phyloP scores from a whole-genome alignment of 768 basidiomycete species.

The Mycena vulgaris region DNA sequence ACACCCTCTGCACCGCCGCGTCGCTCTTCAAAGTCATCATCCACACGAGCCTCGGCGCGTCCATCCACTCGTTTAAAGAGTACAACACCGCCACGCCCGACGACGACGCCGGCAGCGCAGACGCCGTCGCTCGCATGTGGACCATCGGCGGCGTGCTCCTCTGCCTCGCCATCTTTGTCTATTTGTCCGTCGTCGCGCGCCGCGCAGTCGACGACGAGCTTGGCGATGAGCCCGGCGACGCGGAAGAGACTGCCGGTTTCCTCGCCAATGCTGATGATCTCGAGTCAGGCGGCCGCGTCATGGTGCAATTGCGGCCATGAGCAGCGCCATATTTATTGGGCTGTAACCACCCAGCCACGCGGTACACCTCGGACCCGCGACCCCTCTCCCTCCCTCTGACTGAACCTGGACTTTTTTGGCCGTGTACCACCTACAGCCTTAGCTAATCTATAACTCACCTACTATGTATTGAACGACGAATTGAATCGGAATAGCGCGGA shows the following conservation, averaged over 20 bases:
- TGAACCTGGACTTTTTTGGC: background rate
- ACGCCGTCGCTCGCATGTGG: slow-evolving; percentile 69
- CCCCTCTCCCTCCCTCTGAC: background rate
- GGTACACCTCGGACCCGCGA: background rate
- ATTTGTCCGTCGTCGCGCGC: slow-evolving; percentile 86
- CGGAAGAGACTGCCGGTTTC: slow-evolving; percentile 33
- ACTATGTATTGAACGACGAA: slow-evolving; percentile 27
- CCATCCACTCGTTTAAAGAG: slow-evolving; percentile 87
- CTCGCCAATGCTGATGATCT: slow-evolving; percentile 23
- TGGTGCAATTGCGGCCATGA: slow-evolving; percentile 28
- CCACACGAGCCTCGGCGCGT: slow-evolving; percentile 90
- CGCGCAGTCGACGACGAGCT: slow-evolving; percentile 69
- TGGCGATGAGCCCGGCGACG: slow-evolving; percentile 51
- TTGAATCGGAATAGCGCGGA: background rate
- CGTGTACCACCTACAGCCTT: slow-evolving; percentile 14
- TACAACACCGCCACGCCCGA: slow-evolving; percentile 62
- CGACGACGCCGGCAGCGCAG: slow-evolving; percentile 56
- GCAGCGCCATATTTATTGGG: background rate
- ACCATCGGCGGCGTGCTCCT: slow-evolving; percentile 79
- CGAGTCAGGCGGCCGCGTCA: slow-evolving; percentile 8
- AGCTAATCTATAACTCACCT: slow-evolving; percentile 33
- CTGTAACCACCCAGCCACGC: background rate
- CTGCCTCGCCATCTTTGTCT: slow-evolving; percentile 82
- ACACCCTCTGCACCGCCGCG: slow-evolving; percentile 84
- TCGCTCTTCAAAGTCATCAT: slow-evolving; percentile 92